Percentiles rank a stretch among this genome's conserved stretches.
Conservation (phyloP, 1,139 yeast genomes). For the Suzukiozyma palmioleophila region DNA sequence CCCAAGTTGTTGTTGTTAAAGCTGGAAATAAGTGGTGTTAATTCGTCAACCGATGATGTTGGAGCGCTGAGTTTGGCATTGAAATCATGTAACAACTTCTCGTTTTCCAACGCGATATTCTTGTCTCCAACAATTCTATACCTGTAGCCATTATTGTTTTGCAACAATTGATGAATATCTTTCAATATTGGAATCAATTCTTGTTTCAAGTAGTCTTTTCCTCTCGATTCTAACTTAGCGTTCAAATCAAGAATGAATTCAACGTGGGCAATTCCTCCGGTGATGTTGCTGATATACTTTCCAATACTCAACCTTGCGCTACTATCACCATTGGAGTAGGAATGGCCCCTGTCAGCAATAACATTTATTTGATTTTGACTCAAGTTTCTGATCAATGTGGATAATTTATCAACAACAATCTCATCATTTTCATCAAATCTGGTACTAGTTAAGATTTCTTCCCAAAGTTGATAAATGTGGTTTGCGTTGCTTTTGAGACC, state of each 20-base stretch:
- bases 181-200: conserved; percentile 63
- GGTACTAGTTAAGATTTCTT: conserved; percentile 64
- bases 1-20: conserved; percentile 8
- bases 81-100: conserved; percentile 34
- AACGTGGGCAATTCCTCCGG: conserved; percentile 75
- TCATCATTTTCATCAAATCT: conserved; percentile 44
- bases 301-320: conserved; percentile 60
- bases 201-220: conserved; percentile 46
- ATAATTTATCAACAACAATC: conserved; percentile 63
- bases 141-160: conserved; percentile 34
- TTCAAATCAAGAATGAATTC: conserved; percentile 64
- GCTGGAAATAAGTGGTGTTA: conserved; percentile 9
- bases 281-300: conserved; percentile 56
- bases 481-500: conserved; percentile 63
- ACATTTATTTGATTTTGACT: conserved; percentile 76
- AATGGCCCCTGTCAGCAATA: conserved; percentile 85
- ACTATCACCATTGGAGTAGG: conserved; percentile 71
- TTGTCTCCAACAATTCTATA: conserved; percentile 61
- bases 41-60: conserved; percentile 6
- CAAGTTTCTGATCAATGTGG: conserved; percentile 66
- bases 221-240: conserved; percentile 40
- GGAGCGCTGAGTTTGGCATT: conserved; percentile 12
- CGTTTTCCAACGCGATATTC: conserved; percentile 37
- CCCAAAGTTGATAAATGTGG: conserved; percentile 62
- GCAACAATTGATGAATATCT: conserved; percentile 46